Evolutionary conservation across 352 stramenopile species (phyloP), one percentile per base, ranked within the genome.

Genomic region (Globisporangium solare): DNA sequence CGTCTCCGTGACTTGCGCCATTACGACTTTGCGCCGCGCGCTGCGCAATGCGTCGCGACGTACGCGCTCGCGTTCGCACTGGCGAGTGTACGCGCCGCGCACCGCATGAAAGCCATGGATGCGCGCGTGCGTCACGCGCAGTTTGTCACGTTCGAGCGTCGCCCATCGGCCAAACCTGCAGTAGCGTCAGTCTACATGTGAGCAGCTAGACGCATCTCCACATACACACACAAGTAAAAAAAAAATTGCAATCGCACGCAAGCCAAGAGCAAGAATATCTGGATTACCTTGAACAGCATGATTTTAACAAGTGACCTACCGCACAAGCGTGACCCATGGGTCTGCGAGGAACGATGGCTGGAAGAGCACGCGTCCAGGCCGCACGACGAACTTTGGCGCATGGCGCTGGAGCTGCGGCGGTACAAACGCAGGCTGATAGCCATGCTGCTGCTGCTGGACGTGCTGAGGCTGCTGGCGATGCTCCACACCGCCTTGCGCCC

Each of bases 311-410:
- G 10, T 35, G 27, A 35, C 10, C 27, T 27, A 35, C 27, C 31
- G 47, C 35, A 61, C 18, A 39, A 61, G 48, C 15, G 35, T 32
- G n/a, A 41, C 22, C 80, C 81, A 89, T 15, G 81, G 81, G 64
- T 91, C 74, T 11, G 73, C 47, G 2, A 91, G 64, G 60, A 88
- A 91, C 37, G 78, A 87, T 10, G 78, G 78, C 63, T 84, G 72
- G 61, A 91, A 91, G 35, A 89, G 68, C 51, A 86, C 74, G 42
- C 78, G 72, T 17, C 76, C 80, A 21, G 67, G 54, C 18, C 63
- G 64, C 52, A 66, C 39, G 11, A 39, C 45, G 17, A 51, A 54
- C 32, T 46, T 35, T 15, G 18, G 47, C 17, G 47, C 45, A 37
- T 31, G 37, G 27, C 18, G 37, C 8, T 63, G 47, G 4, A 35